phyloP scores from a whole-genome alignment of 352 stramenopile genomes.

The Vaucheria bursata region DNA sequence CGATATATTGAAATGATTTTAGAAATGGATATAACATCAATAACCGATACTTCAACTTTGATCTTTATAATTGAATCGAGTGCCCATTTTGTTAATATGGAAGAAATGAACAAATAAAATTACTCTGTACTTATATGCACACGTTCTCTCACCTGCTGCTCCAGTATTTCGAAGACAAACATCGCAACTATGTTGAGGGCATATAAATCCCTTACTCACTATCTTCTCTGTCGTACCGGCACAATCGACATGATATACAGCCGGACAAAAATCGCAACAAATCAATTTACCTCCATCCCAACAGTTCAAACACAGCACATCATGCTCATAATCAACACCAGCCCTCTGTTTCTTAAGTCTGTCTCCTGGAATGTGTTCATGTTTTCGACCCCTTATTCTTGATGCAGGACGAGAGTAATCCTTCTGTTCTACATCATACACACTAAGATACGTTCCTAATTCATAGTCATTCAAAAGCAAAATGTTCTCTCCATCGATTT shows the following conservation, averaged over 20 bases:
- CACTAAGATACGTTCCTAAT: background rate
- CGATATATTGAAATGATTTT: too few relatives aligned
- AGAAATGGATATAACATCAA: too few relatives aligned
- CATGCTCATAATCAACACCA: background rate
- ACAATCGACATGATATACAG: slow-evolving; percentile 28
- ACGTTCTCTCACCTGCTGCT: too few relatives aligned
- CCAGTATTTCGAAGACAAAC: too few relatives aligned
- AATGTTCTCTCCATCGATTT: background rate
- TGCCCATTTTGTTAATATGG: too few relatives aligned
- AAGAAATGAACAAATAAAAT: too few relatives aligned
- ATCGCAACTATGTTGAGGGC: slow-evolving; percentile 28
- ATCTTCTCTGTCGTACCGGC: slow-evolving; percentile 15
- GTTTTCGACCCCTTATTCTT: too few relatives aligned
- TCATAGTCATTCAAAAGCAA: background rate
- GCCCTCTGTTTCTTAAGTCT: background rate
- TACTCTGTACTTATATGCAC: too few relatives aligned
- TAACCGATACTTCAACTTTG: too few relatives aligned
- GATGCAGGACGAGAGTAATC: too few relatives aligned
- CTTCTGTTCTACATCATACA: slow-evolving; percentile 5
- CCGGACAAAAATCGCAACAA: slow-evolving; percentile 36
- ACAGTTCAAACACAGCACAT: slow-evolving; percentile 21
- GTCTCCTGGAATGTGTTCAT: background rate
- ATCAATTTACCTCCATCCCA: slow-evolving; percentile 42
- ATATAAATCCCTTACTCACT: slow-evolving; percentile 14
- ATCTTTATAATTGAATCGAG: too few relatives aligned